Percentiles rank a stretch among this genome's conserved stretches.
phyloP scores from a whole-genome alignment of 805 yeast genomes.

The Kregervanrija delftensis region DNA sequence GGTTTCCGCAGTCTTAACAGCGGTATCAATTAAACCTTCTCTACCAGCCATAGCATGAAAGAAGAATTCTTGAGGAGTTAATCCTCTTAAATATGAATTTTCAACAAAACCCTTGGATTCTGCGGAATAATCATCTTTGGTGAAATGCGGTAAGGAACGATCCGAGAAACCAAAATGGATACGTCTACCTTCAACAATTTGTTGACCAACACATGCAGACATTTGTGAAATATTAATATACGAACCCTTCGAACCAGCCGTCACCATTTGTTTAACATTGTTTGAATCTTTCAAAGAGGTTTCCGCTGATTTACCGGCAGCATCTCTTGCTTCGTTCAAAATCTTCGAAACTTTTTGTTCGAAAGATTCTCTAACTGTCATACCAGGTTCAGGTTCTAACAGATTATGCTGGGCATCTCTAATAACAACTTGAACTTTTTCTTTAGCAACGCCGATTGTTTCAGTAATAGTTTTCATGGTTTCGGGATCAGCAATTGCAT shows the following conservation, averaged over 20 bases:
- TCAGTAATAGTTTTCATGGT: slow-evolving; percentile 93
- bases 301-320: slow-evolving; percentile 98
- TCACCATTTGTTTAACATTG: slow-evolving; percentile 98
- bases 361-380: slow-evolving; percentile 97
- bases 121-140: slow-evolving; percentile 97
- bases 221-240: slow-evolving; percentile 97
- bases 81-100: slow-evolving; percentile 92
- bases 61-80: slow-evolving; percentile 87
- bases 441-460: slow-evolving; percentile 89
- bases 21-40: slow-evolving; percentile 99
- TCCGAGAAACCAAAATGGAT: slow-evolving; percentile 96
- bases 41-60: slow-evolving; percentile 99
- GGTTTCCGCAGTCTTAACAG: slow-evolving; percentile 98
- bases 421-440: slow-evolving; percentile 89
- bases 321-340: slow-evolving; percentile 96
- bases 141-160: slow-evolving; percentile 94
- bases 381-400: slow-evolving; percentile 96
- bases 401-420: slow-evolving; percentile 84
- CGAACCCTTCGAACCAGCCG: slow-evolving; percentile 98
- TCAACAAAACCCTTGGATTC: slow-evolving; percentile 98
- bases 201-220: slow-evolving; percentile 99
- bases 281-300: slow-evolving; percentile 88
- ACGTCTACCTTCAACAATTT: slow-evolving; percentile 99
- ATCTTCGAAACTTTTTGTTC: slow-evolving; percentile 95
- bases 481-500: slow-evolving; percentile 95